phyloP scores from a whole-genome alignment of 345 rosid genomes.

The Combretum micranthum region DNA sequence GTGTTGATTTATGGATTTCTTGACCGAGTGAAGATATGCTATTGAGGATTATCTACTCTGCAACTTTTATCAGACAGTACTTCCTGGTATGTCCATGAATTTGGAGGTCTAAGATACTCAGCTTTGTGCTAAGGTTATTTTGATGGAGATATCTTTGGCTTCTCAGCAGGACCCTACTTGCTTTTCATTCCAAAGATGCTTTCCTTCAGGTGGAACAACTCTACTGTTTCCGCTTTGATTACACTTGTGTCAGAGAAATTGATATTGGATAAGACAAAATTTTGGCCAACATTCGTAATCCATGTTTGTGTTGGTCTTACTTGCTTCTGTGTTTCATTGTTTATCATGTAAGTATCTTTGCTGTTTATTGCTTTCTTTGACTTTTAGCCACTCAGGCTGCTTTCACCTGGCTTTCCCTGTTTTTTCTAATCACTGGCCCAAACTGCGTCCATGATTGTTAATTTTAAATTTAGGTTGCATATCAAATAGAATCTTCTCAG shows the following conservation, averaged over 20 bases:
- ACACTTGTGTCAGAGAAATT: conserved; percentile 54
- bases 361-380: background rate
- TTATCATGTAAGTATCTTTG: conserved; percentile 49
- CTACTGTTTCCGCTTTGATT: conserved; percentile 47
- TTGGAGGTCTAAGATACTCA: background rate
- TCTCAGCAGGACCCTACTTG: conserved; percentile 43
- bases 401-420: background rate
- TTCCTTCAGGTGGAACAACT: conserved; percentile 71
- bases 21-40: conserved; percentile 67
- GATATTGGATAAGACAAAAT: conserved; percentile 43
- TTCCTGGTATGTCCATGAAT: conserved; percentile 50
- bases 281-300: conserved; percentile 44
- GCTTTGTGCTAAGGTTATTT: conserved; percentile 6
- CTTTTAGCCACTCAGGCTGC: background rate
- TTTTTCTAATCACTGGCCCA: background rate
- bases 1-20: conserved; percentile 18
- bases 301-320: conserved; percentile 42
- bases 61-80: conserved; percentile 54
- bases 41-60: conserved; percentile 70
- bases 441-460: too few relatives aligned
- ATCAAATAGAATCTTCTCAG: too few relatives aligned
- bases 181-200: conserved; percentile 52
- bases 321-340: conserved; percentile 42
- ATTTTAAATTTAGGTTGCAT: too few relatives aligned
- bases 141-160: background rate